Conservation (phyloP, 179 eudicot species). For the Silene vulgaris region DNA sequence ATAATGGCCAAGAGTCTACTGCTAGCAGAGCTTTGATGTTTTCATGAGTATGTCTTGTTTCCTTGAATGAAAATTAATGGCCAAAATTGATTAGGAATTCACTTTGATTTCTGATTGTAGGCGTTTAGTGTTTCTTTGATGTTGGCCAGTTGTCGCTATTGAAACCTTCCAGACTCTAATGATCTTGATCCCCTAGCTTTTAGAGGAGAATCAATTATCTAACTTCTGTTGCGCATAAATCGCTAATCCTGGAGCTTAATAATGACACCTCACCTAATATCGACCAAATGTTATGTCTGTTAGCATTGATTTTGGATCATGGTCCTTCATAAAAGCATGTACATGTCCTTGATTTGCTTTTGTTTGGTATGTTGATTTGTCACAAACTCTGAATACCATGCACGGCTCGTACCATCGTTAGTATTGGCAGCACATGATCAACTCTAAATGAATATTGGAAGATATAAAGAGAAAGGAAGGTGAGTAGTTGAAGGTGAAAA, state of each 20-base stretch:
- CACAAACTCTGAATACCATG: not conserved
- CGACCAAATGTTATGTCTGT: not conserved
- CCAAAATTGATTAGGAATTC: not conserved
- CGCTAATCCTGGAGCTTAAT: too few relatives aligned
- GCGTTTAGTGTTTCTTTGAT: not conserved
- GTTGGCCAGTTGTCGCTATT: not conserved
- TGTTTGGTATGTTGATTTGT: not conserved
- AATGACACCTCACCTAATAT: not conserved
- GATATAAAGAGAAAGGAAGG: slow-evolving; percentile 1
- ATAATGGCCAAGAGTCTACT: too few relatives aligned
- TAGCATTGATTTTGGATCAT: not conserved
- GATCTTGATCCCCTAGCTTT: not conserved
- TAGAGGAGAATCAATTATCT: not conserved
- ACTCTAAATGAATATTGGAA: slow-evolving; percentile 3
- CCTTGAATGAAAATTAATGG: too few relatives aligned
- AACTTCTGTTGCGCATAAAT: not conserved
- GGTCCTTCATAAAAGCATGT: too few relatives aligned
- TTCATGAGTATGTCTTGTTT: too few relatives aligned
- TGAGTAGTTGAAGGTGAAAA: slow-evolving; percentile 1
- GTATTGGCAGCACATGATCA: not conserved
- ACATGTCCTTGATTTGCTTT: not conserved
- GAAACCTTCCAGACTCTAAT: not conserved
- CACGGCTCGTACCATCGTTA: not conserved
- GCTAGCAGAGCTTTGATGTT: too few relatives aligned
- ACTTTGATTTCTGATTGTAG: not conserved